Base-by-base conservation (phyloP, 306 rosid genomes). In the Ceratonia siliqua region DNA sequence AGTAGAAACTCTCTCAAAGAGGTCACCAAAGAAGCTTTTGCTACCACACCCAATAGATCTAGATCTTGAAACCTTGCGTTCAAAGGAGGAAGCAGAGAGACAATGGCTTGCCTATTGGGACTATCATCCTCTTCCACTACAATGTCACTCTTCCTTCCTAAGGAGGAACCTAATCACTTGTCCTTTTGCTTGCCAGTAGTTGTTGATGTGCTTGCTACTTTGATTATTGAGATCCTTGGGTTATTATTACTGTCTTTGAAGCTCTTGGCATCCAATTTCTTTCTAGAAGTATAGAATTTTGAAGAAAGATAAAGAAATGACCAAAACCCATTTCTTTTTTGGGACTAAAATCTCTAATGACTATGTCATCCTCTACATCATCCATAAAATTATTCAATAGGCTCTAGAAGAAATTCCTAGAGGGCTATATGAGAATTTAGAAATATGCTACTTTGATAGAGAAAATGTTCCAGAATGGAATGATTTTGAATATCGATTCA, bases 21-120 rank as follows among this genome's bases (percentile, higher is more conserved):
- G 89, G 41, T 95, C 98, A 4, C 96, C 97, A 25, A 97, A 92
- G 80, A 95, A 95, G 85, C 99, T 95, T 39, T 97, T 82, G 81
- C 98, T 92, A 12, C 99, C 99, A 57, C 99, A 92, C 0, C 98
- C 99, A 55, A 95, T 97, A 72, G 98, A 95, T 92, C 96, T 87
- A 61, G 99, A 95, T 88, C 99, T 84, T 35, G 96, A 95, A 38
- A 92, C 96, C 72, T 95, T 95, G 2, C 98, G 89, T 52, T 89
- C 98, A 22, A 90, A 87, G 2, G 98, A 91, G 11, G 95, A 83
- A 33, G 76, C 89, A 1, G 90, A 84, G 90, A 84, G 8, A 87
- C 87, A n/a, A 88, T 77, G 41, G 84, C 43, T 18, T 79, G 64
- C 55, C 82, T 76, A 38, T 62, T 86, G 11, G 88, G 79, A 35